phyloP scores from a whole-genome alignment of 2,329 filamentous ascomycete species.

The Penicillium sp. region DNA sequence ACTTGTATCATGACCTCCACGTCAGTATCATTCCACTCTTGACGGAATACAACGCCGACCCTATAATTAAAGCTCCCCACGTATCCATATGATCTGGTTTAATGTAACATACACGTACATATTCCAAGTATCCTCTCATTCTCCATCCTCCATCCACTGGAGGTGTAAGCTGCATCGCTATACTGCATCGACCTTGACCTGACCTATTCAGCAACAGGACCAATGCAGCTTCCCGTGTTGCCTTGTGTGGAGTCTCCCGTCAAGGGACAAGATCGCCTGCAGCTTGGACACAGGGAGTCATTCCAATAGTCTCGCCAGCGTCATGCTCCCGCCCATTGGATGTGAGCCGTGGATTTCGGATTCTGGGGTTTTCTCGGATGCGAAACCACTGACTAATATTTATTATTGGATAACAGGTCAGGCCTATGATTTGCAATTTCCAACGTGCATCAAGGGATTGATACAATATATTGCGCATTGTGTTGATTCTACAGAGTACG shows the following conservation, averaged over 20 bases:
- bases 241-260: background rate
- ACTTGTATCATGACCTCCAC: too few species aligned
- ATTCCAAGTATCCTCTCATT: too few species aligned
- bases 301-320: slow-evolving; percentile 20
- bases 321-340: slow-evolving; percentile 11
- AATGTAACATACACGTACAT: background rate
- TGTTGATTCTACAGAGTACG: too few species aligned
- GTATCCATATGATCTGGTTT: background rate
- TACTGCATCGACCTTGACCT: background rate
- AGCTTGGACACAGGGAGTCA: slow-evolving; percentile 12
- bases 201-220: background rate
- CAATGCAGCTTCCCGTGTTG: slow-evolving; percentile 6
- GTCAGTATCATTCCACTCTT: too few species aligned
- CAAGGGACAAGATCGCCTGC: slow-evolving; percentile 5
- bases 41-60: background rate
- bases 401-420: background rate
- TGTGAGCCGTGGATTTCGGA: slow-evolving; percentile 7
- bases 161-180: background rate
- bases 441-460: background rate
- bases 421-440: background rate
- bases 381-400: background rate
- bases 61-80: background rate
- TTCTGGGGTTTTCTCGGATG: background rate
- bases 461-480: background rate
- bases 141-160: background rate